Conservation (phyloP, 768 basidiomycete genomes). For the Neoboletus magnificus region DNA sequence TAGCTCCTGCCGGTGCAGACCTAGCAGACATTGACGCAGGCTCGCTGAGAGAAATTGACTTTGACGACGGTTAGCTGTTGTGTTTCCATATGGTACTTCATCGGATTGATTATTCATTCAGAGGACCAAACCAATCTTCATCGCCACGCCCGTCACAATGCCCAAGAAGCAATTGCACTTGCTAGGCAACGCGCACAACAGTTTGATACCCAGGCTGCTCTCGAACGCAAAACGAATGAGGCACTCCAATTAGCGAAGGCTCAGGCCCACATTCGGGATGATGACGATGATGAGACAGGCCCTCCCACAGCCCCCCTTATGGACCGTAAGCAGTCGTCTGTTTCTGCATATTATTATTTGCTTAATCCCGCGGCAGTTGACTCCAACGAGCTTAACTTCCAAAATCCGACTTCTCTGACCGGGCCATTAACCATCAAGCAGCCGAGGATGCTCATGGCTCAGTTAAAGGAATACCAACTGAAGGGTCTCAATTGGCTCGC, state of each 20-base stretch:
- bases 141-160: constrained; percentile 81
- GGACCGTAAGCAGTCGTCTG: constrained; percentile 53
- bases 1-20: constrained; percentile 55
- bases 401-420: constrained; percentile 90
- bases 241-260: constrained; percentile 65
- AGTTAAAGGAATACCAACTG: constrained; percentile 96
- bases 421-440: constrained; percentile 85
- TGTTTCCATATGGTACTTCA: neutral
- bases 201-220: constrained; percentile 81
- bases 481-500: constrained; percentile 98
- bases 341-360: neutral
- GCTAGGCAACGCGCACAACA: constrained; percentile 77
- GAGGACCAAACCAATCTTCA: constrained; percentile 88
- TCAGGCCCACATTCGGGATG: constrained; percentile 41
- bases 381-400: constrained; percentile 97
- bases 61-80: constrained; percentile 73
- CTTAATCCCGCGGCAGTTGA: constrained; percentile 55
- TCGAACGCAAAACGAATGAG: constrained; percentile 79
- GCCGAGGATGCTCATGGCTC: constrained; percentile 94
- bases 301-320: constrained; percentile 49
- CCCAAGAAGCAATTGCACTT: constrained; percentile 80
- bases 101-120: constrained; percentile 29
- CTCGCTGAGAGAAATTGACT: constrained; percentile 73
- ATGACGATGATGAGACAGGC: constrained; percentile 39
- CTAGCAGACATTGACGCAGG: constrained; percentile 51